Conservation (phyloP, 768 basidiomycete genomes). For the Hypholoma sublateritium region DNA sequence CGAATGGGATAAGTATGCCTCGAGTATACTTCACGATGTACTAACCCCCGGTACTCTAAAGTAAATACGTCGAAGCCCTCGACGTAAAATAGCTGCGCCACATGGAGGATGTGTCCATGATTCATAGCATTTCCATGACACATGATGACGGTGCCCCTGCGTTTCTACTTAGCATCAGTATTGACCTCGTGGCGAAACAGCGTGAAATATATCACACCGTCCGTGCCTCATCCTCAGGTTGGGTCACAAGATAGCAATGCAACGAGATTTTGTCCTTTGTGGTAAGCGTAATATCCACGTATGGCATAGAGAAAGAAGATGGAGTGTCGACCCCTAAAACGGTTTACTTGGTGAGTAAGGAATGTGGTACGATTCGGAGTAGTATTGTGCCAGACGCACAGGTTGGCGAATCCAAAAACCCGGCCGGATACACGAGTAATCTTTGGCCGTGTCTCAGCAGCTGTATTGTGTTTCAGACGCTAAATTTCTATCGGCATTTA, state of each 20-base stretch:
- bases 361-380: background rate
- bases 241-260: background rate
- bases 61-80: slow-evolving; percentile 85
- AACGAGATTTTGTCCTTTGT: slow-evolving; percentile 1
- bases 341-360: background rate
- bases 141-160: slow-evolving; percentile 64
- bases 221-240: background rate
- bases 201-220: background rate
- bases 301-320: background rate
- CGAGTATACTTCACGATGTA: background rate
- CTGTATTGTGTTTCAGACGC: background rate
- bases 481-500: background rate
- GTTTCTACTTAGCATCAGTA: background rate
- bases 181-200: too few relatives aligned
- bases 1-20: too few relatives aligned
- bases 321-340: background rate
- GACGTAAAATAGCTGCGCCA: slow-evolving; percentile 60
- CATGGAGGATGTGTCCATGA: slow-evolving; percentile 66
- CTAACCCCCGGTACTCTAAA: slow-evolving; percentile 85
- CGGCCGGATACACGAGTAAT: background rate
- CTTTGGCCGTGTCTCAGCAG: background rate
- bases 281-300: background rate
- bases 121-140: slow-evolving; percentile 86
- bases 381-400: background rate
- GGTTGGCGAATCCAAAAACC: background rate